phyloP scores from a whole-genome alignment of 805 yeast species.

The Starmerella bombi region DNA sequence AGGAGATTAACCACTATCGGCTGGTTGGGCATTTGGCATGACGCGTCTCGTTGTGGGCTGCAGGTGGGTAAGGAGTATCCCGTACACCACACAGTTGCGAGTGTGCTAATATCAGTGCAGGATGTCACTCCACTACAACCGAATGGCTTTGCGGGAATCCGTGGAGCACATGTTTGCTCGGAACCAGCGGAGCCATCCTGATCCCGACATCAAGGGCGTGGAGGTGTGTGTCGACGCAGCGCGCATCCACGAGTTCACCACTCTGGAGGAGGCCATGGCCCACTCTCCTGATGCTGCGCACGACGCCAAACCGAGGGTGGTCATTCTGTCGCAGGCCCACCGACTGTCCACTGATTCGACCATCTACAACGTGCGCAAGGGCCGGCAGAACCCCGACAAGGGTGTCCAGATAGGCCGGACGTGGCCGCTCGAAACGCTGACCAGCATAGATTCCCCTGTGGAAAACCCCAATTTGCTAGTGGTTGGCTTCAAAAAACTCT shows the following conservation, averaged over 20 bases:
- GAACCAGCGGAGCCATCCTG: conserved; percentile 8
- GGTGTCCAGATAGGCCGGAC: conserved; percentile 81
- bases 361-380: conserved; percentile 60
- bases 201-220: conserved; percentile 8
- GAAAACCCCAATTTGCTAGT: conserved; percentile 28
- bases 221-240: conserved; percentile 9
- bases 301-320: conserved; percentile 17
- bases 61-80: too few relatives aligned
- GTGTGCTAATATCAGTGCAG: background rate
- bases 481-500: conserved; percentile 57
- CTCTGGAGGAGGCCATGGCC: conserved; percentile 13
- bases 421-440: conserved; percentile 70
- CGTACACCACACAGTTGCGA: too few relatives aligned
- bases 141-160: conserved; percentile 4
- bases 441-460: conserved; percentile 40
- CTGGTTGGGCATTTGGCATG: background rate
- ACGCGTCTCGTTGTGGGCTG: background rate
- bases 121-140: conserved; percentile 8
- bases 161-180: conserved; percentile 12
- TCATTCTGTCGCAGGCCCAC: conserved; percentile 11
- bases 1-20: conserved; percentile 4
- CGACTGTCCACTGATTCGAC: background rate
- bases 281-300: conserved; percentile 1
- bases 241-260: conserved; percentile 11
- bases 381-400: conserved; percentile 63